Conservation (phyloP, 2,329 filamentous ascomycete species). For the Colletotrichum paranaense region DNA sequence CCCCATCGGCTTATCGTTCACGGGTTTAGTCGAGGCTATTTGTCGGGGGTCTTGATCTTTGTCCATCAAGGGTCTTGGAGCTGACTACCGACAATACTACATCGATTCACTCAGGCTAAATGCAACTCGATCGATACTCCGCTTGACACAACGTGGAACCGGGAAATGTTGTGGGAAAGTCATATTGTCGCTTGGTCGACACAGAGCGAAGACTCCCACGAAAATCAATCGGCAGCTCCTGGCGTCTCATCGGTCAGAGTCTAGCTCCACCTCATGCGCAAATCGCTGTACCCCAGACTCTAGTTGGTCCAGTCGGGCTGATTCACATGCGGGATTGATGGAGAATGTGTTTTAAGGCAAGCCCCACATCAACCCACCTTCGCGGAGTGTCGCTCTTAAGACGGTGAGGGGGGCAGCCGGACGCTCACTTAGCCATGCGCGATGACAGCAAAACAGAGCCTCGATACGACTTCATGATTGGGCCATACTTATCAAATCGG, state of each 20-base stretch:
- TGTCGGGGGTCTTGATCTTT: too few species aligned
- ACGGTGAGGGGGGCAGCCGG: not conserved
- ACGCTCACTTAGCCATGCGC: not conserved
- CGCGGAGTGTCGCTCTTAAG: constrained; percentile 30
- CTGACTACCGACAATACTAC: not conserved
- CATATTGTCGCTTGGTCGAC: too few species aligned
- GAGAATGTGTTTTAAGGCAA: not conserved
- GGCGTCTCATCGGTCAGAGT: not conserved
- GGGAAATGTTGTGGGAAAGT: too few species aligned
- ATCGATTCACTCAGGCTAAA: constrained; percentile 16
- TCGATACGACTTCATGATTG: not conserved
- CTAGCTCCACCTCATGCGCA: not conserved
- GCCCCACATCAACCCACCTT: constrained; percentile 9
- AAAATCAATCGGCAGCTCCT: not conserved
- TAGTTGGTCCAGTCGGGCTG: not conserved
- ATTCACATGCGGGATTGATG: too few species aligned
- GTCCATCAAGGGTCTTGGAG: not conserved
- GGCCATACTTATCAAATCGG: not conserved
- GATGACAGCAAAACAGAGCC: not conserved
- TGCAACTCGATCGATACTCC: not conserved
- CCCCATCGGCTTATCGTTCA: not conserved
- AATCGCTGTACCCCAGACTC: constrained; percentile 16
- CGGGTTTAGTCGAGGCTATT: not conserved
- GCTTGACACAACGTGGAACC: not conserved
- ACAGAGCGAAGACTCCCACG: not conserved